Evolutionary conservation across 805 yeast species (phyloP), one percentile per base, ranked within the genome.

Genomic region (Sungouiozyma intestinalis): DNA sequence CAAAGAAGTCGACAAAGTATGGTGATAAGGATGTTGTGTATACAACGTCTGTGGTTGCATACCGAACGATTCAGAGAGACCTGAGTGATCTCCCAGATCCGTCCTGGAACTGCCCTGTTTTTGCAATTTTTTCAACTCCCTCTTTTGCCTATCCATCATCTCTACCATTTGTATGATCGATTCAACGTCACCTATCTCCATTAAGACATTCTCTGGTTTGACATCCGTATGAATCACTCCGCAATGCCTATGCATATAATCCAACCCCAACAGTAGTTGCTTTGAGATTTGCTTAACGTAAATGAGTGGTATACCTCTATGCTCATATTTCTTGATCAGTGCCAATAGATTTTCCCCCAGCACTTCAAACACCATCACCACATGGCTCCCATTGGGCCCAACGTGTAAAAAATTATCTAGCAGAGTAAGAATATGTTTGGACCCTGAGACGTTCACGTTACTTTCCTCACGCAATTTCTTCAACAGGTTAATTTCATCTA

Each of bases 291-390:
- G 90, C 61, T 85, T 82, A 32, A 85, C 92, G 52, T 82, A 74
- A 17, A 72, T 71, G 27, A 76, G 58, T 2, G 95, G 94, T n/a
- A 85, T 73, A 17, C 94, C 90, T 48, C 82, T 71, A 62, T 83
- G 86, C 56, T 75, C 71, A 55, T 74, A 88, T 43, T 88, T 71
- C 48, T 85, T 74, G 45, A 90, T 86, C 50, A 92, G 68, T 16
- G 95, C 88, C 40, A 92, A 67, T 50, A 92, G 62, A 58, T 87
- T 90, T 62, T 92, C 99, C 16, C 99, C 99, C 47, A 92, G 68
- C 0, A 92, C 95, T 64, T 92, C 98, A 61, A 92, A 92, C 1
- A 90, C 97, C 97, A 92, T 92, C 45, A 92, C 90, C 9, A 87
- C 81, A 63, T 92, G 99, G 2, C 74, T 71, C 1, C 99, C 99